Conservation (phyloP, 192 early-diverging fungal genomes). For the Phlyctochytrium bullatum region DNA sequence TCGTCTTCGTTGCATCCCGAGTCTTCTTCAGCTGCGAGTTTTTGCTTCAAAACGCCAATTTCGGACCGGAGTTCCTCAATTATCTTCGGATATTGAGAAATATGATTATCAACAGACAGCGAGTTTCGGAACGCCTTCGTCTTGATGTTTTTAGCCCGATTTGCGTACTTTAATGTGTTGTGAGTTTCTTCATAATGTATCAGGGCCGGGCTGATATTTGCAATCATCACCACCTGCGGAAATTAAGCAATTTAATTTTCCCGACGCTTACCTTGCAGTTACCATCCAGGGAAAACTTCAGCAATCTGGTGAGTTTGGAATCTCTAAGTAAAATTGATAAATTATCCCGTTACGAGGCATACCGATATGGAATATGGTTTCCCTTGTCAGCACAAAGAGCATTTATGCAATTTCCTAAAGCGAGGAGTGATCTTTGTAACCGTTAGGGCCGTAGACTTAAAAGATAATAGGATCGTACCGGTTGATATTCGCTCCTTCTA, state of each 20-base stretch:
- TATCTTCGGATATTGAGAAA: conserved; percentile 37
- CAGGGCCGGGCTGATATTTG: conserved; percentile 65
- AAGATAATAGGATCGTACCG: conserved; percentile 10
- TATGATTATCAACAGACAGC: conserved; percentile 30
- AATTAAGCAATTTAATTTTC: background rate
- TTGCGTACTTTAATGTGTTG: conserved; percentile 76
- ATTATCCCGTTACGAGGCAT: background rate
- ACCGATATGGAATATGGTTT: conserved; percentile 60
- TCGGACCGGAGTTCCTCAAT: conserved; percentile 35
- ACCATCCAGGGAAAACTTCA: conserved; percentile 69
- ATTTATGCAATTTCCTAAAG: conserved; percentile 78
- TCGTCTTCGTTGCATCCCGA: background rate
- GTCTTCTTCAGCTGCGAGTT: conserved; percentile 4
- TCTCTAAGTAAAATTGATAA: conserved; percentile 45
- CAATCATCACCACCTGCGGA: conserved; percentile 69
- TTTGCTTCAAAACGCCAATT: conserved; percentile 22
- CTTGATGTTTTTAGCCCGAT: conserved; percentile 67
- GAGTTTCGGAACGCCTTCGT: conserved; percentile 53
- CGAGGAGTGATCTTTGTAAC: conserved; percentile 60
- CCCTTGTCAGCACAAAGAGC: conserved; percentile 54
- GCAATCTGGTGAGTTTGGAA: conserved; percentile 72
- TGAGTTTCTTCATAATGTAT: conserved; percentile 70
- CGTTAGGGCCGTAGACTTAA: background rate
- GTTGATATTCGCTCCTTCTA: conserved; percentile 81
- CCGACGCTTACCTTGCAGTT: conserved; percentile 50